Evolutionary conservation across 805 yeast species (phyloP), one percentile per base, ranked within the genome.

Genomic region (Groenewaldozyma salmanticensis): DNA sequence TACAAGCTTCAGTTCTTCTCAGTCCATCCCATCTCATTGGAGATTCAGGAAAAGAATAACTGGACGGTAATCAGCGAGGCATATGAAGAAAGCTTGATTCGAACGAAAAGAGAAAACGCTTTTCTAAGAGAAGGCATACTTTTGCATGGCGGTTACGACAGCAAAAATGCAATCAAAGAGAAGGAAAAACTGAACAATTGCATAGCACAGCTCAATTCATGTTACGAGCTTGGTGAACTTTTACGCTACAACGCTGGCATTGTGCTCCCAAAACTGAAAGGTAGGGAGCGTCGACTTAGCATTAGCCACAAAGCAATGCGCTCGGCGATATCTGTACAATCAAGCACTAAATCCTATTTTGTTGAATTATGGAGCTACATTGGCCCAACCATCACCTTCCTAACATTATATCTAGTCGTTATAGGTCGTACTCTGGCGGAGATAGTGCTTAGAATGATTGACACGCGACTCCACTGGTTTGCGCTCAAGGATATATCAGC

Each of bases 1-100:
- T 68, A 67, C 21, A 71, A 74, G 44, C 68, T 88, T 67, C 95
- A 87, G 49, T 85, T 82, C 56, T 81, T 75, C 48, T 79, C 96
- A 0, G 56, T 79, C 3, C 64, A 69, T n/a, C 94, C 95, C 0
- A 81, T 86, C 3, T 62, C 75, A 3, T 67, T 87, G 6, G 80
- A 79, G 13, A 55, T 71, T 11, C 61, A 65, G 2, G 68, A 60
- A 37, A 53, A 56, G 40, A 35, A 48, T 15, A 50, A 43, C 21
- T 40, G 39, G 37, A 45, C 56, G 13, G 52, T 44, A 15, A 47
- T 54, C 27, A 49, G 48, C 13, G 53, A 54, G 13, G 49, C 45
- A 18, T 56, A 55, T 36, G 59, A 58, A 27, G 45, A 42, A 15
- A 59, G 57, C 33, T 42, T 68, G 24, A 52, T 53, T 40, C 51